Base-by-base conservation (phyloP, 2,329 filamentous ascomycete species). In the Aspergillus sp. region DNA sequence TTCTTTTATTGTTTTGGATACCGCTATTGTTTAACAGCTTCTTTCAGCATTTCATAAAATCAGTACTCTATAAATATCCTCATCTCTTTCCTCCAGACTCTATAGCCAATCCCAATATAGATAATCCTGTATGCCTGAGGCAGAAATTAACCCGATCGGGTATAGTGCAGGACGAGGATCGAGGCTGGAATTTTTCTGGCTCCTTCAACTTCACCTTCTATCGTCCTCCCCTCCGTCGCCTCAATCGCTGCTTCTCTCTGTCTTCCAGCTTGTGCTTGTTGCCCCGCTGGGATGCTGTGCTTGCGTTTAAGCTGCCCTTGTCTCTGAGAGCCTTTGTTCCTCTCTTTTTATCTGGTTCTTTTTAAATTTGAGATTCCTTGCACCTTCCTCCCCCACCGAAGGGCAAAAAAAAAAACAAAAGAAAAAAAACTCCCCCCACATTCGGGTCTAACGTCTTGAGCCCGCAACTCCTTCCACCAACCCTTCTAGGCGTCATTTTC, bases 271-370 rank as follows among this genome's bases (percentile, higher is more conserved):
- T 48, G 42, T 48, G 53, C 47, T 42, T 47, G 49, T 50, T 48
- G 36, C 41, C 45, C 47, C 40, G 57, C 50, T 57, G 56, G 50
- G 52, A 58, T 59, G 58, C 56, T 57, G 56, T 57, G 50, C 47
- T 50, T 59, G 54, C 41, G 41, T 47, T 53, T 51, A 41, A 48
- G 44, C 52, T 50, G 46, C 46, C 42, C 45, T 44, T 44, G 41
- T 48, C 36, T 35, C 42, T 52, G 45, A 52, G 32, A 41, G 36
- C 19, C 28, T 7, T 38, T 43, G 30, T 30, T 44, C 27, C 27
- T 34, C 10, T 32, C 34, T 41, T 44, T 32, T n/a, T 27, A 44
- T 41, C 26, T 19, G 36, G 26, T 30, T 32, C 32, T 38, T 36
- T 32, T 19, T 42, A 28, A 19, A 19, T 19, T 19, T 19, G 2